Conservation (phyloP, 495 filamentous ascomycete species). For the Neurospora sp. region DNA sequence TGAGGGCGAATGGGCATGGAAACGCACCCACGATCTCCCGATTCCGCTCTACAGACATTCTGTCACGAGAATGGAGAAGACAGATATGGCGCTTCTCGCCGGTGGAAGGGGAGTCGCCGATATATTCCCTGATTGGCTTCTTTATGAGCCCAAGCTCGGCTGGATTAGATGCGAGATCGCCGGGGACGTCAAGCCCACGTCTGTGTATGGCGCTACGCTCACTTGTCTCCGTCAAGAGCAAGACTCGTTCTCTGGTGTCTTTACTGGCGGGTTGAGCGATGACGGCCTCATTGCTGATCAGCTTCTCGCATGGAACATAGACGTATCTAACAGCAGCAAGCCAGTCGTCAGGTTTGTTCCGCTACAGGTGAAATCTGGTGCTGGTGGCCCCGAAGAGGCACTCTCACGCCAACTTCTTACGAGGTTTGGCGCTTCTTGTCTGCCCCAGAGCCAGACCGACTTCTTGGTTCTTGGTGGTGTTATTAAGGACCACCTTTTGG, state of each 20-base stretch:
- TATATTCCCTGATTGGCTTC: constrained; percentile 49
- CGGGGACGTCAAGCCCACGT: constrained; percentile 24
- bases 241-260: constrained; percentile 38
- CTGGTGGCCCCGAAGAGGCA: not conserved
- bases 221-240: constrained; percentile 9
- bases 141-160: constrained; percentile 47
- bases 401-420: constrained; percentile 7
- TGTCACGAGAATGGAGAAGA: constrained; percentile 46
- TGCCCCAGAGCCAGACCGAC: constrained; percentile 2
- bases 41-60: constrained; percentile 62
- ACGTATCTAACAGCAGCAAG: constrained; percentile 15
- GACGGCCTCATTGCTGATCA: constrained; percentile 50
- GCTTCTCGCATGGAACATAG: constrained; percentile 41
- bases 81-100: constrained; percentile 29
- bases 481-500: constrained; percentile 22
- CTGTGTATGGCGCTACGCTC: constrained; percentile 53
- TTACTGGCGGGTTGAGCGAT: constrained; percentile 56
- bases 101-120: constrained; percentile 10
- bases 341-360: constrained; percentile 11
- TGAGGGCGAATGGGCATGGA: constrained; percentile 40
- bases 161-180: constrained; percentile 33
- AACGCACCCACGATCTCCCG: constrained; percentile 50
- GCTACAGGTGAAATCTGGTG: not conserved
- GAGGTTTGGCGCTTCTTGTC: constrained; percentile 21
- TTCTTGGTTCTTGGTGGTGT: constrained; percentile 42